Percentiles rank a stretch among this genome's conserved stretches.
These are phyloP conservation scores for Eucalyptus pauciflora DNA, from an alignment of 345 rosid species.

Conservation along the genomic window DNA sequence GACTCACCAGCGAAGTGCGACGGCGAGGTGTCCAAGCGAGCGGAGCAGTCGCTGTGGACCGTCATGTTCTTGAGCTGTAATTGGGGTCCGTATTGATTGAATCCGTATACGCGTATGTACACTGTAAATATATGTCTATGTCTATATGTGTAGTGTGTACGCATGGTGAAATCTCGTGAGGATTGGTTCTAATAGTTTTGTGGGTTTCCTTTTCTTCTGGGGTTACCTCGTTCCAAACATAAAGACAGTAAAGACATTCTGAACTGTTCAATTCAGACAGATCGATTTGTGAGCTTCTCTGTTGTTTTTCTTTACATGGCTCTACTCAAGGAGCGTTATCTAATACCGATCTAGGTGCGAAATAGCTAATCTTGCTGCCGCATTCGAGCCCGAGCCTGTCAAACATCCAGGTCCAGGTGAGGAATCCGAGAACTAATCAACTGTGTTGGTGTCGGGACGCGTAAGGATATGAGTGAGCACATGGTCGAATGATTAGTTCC, in stretches of 20 bases:
- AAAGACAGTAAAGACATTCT: not conserved
- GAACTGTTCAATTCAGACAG: not conserved
- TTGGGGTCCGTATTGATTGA: slow-evolving; percentile 52
- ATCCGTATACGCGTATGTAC: not conserved
- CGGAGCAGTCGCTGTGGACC: slow-evolving; percentile 66
- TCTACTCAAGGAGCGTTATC: not conserved
- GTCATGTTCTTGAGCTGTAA: slow-evolving; percentile 71
- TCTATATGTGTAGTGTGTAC: not conserved
- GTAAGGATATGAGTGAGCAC: not conserved
- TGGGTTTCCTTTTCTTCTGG: not conserved
- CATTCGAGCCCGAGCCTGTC: not conserved
- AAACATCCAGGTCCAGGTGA: not conserved
- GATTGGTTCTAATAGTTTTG: not conserved
- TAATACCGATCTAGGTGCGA: not conserved
- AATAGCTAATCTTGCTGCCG: not conserved
- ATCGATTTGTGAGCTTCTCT: not conserved
- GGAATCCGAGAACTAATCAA: not conserved
- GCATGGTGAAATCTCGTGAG: not conserved
- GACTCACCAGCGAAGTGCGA: slow-evolving; percentile 14
- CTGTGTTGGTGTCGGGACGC: not conserved
- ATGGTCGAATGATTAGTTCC: not conserved
- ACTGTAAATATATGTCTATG: not conserved
- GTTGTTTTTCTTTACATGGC: no score
- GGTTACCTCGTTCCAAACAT: not conserved
- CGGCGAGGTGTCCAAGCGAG: slow-evolving; percentile 27